These are phyloP conservation scores for Penicillium paradoxum DNA, from an alignment of 495 filamentous ascomycete species.

Conservation along the genomic window DNA sequence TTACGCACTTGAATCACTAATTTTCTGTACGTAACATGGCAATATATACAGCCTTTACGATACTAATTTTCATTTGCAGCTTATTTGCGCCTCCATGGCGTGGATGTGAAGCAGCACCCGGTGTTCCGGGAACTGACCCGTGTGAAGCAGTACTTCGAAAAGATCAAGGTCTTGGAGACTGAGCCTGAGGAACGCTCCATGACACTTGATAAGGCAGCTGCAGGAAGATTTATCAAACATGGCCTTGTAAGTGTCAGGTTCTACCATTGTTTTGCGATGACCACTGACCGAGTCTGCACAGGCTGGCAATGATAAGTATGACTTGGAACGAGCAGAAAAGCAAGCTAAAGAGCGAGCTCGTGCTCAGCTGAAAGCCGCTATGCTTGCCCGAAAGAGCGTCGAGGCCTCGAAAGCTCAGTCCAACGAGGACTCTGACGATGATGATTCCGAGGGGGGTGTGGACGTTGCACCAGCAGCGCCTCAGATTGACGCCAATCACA, in stretches of 20 bases:
- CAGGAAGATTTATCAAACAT: constrained; percentile 72
- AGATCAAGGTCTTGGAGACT: constrained; percentile 67
- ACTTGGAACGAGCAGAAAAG: constrained; percentile 49
- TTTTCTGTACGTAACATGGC: constrained; percentile 64
- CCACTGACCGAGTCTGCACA: constrained; percentile 20
- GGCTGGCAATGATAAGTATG: constrained; percentile 61
- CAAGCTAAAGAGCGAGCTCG: constrained; percentile 49
- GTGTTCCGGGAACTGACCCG: constrained; percentile 79
- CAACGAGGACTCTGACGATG: constrained; percentile 19
- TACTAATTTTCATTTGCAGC: constrained; percentile 44
- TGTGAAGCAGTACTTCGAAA: constrained; percentile 87
- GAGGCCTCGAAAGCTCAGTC: constrained; percentile 27
- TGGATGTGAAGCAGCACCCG: constrained; percentile 75
- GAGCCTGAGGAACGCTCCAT: constrained; percentile 50
- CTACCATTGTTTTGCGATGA: neutral
- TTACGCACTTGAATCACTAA: constrained; percentile 85
- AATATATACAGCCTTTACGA: neutral
- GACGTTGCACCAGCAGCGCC: constrained; percentile 1
- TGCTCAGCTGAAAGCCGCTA: constrained; percentile 46
- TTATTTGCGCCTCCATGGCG: constrained; percentile 72
- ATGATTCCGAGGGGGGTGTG: constrained; percentile 20
- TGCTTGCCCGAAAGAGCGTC: constrained; percentile 32
- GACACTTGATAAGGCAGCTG: constrained; percentile 74
- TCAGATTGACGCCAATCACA: neutral
- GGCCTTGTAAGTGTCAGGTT: constrained; percentile 55